Percentiles rank a stretch among this genome's conserved stretches.
Evolutionary conservation across 306 rosid genomes (phyloP).

Genomic region (Trifolium repens): DNA sequence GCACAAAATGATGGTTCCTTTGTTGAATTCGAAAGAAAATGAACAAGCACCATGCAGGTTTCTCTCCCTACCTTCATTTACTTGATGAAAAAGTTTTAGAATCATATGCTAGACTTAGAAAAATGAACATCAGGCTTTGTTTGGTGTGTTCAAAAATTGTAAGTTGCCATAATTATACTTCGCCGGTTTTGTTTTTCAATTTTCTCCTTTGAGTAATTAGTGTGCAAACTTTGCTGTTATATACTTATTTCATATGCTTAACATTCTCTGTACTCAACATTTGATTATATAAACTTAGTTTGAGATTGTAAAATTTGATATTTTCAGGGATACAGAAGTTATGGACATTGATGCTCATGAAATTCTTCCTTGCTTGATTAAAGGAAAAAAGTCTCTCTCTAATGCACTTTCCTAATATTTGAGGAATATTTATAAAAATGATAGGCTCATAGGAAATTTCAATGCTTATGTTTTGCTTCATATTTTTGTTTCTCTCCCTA

Average conservation of each 20-base stretch:
- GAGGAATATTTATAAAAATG: constrained; percentile 37
- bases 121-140: neutral
- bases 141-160: neutral
- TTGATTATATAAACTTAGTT: neutral
- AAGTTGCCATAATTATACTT: no score
- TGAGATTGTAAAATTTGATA: neutral
- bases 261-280: neutral
- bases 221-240: neutral
- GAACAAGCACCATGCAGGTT: no score
- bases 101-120: neutral
- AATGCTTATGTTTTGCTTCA: constrained; percentile 41
- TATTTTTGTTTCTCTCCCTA: constrained; percentile 28
- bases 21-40: constrained; percentile 63
- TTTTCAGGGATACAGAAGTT: constrained; percentile 76
- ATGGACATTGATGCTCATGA: constrained; percentile 78
- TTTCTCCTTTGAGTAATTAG: no score
- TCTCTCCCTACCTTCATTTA: no score
- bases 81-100: neutral
- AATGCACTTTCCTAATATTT: constrained; percentile 36
- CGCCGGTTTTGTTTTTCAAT: no score
- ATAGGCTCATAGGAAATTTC: constrained; percentile 37
- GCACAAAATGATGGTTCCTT: constrained; percentile 91
- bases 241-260: neutral
- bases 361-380: constrained; percentile 72
- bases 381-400: constrained; percentile 44